Base-by-base conservation (phyloP, 306 rosid genomes). In the Astragalus glycyphyllos region DNA sequence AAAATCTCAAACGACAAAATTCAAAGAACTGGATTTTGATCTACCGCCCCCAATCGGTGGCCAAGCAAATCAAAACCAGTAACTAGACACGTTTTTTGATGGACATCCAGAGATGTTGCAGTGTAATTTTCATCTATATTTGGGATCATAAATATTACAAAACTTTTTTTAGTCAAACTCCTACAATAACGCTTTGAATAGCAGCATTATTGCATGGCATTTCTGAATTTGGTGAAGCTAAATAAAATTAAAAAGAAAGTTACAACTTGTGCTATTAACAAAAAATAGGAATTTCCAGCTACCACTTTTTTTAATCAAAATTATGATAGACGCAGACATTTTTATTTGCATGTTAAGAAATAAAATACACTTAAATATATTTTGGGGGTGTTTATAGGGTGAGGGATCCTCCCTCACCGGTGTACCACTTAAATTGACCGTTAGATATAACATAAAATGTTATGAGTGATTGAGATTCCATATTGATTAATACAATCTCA, bases 11-110 rank as follows among this genome's bases (percentile, higher is more conserved):
- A 50, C 37, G 4, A 11, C 31, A 44, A 48, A 68, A 48, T 44
- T 8, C 20, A 71, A 45, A 74, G 76, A 69, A 61, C 50, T 58
- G 80, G 71, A 66, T 82, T 81, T 71, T 77, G 75, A 49, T 68
- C 69, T 73, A 67, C 68, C 64, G 31, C 47, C 56, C 78, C 75
- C 76, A 51, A 20, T 77, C 70, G 84, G 81, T 61, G 76, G 78
- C 81, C 73, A 54, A 79, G 70, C 71, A 84, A 63, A 82, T 74
- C 84, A 84, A 85, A 84, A 86, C 76, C 84, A 77, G 65, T 4
- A 74, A 40, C 68, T 38, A 11, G 47, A 69, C 66, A 74, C 50
- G 49, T 51, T 61, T 74, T 79, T 73, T 53, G 75, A 80, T 74
- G 66, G 44, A 47, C 61, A 71, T 42, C 58, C 71, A 64, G 49